Conservation (phyloP, 208 protist species). For the Wallacemonas sp. region DNA sequence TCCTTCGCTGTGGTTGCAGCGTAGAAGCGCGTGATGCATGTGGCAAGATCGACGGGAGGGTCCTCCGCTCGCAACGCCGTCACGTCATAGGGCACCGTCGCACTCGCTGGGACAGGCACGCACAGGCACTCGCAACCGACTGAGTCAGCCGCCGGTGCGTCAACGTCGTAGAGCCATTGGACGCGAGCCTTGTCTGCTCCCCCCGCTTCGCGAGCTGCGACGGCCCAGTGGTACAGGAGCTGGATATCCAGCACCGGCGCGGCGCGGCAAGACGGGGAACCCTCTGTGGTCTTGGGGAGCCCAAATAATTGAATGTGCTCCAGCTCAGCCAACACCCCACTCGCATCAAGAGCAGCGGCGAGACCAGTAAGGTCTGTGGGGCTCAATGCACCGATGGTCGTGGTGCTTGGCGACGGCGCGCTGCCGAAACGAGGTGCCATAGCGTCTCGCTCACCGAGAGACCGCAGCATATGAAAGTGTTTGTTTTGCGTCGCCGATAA, state of each 20-base stretch:
- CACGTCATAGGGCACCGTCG: background rate
- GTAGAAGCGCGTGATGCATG: slow-evolving; percentile 67
- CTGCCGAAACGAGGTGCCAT: too few relatives aligned
- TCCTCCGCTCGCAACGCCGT: background rate
- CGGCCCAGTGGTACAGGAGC: slow-evolving; percentile 62
- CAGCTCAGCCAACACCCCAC: slow-evolving; percentile 34
- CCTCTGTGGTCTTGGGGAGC: background rate
- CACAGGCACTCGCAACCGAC: background rate
- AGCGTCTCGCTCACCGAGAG: background rate
- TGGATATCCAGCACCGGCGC: slow-evolving; percentile 56
- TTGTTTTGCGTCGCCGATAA: slow-evolving; percentile 37
- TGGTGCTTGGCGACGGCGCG: too few relatives aligned
- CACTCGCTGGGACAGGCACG: background rate
- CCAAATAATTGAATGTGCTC: slow-evolving; percentile 57
- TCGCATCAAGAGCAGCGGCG: slow-evolving; percentile 34
- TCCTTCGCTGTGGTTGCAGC: slow-evolving; percentile 70
- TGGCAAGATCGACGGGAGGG: slow-evolving; percentile 32
- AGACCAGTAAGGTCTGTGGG: too few relatives aligned
- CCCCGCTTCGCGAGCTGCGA: slow-evolving; percentile 19
- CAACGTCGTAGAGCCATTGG: slow-evolving; percentile 6
- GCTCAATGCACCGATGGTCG: too few relatives aligned
- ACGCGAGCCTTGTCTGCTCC: slow-evolving; percentile 11
- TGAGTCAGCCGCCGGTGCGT: background rate
- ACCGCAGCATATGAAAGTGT: slow-evolving; percentile 33
- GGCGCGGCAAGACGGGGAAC: too few relatives aligned